Base-by-base conservation (phyloP, 2,329 filamentous ascomycete species). In the Aphanocladium album region DNA sequence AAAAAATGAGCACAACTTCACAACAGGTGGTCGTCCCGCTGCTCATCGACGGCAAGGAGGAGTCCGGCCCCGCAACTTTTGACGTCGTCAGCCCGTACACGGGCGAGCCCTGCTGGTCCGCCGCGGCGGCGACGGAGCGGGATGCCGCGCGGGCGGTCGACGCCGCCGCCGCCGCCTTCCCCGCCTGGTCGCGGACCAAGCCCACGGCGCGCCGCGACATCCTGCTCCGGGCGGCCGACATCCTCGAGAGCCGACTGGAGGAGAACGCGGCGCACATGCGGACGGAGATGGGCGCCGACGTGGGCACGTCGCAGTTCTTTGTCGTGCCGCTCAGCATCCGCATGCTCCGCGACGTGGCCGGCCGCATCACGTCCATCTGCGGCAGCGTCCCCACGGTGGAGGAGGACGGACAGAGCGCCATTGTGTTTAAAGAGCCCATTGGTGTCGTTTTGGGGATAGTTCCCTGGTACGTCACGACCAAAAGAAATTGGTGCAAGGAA, bases 401-500 rank as follows among this genome's bases (percentile, higher is more conserved):
- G 5, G 64, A 80, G 9, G 77, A 83, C 47, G 83, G 79, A 0
- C 77, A 79, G 35, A 77, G 74, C 35, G 85, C 84, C 0, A 75
- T 90, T 63, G 74, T 90, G 3, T 76, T 83, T 64, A 88, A 86
- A 70, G 86, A 89, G 71, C 89, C 89, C 0, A 89, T 83, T 65
- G 89, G 89, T 1, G 89, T 91, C 9, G 78, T 90, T 17, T 75
- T 91, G 33, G 86, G 82, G 2, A 90, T 92, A 70, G 88, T 87
- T 8, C 89, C 89, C 3, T 93, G 89, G 57, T 59, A 45, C 11
- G 41, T 12, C 16, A 6, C 4, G 35, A 39, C 7, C 16, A 16
- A 3, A 3, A 12, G 16, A 14, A 14, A 5, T 39, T 39, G 9
- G 12, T 39, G 12, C 16, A 16, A 14, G 35, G 30, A 5, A 30